Base-by-base conservation (phyloP, 2,329 filamentous ascomycete genomes). In the Podosphaera xanthii region DNA sequence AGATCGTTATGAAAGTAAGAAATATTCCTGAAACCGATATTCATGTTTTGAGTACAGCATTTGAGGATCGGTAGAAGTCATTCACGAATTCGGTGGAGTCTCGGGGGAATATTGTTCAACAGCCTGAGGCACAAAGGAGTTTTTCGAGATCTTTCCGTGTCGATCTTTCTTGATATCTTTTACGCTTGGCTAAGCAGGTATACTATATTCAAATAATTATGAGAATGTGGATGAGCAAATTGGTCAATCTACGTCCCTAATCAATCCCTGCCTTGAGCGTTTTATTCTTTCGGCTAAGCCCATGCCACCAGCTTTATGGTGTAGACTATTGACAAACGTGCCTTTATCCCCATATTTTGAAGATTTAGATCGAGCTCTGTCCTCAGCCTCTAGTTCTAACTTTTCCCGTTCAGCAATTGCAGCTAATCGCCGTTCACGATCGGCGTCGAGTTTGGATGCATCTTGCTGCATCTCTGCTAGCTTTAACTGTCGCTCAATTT, bases 391-490 rank as follows among this genome's bases (percentile, higher is more conserved):
- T 10, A 77, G 75, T 52, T 81, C 78, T 22, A 73, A 73, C 56
- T 78, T 76, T 64, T 94, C 87, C 61, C 76, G 76, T 62, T 80
- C 78, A 33, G 80, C 81, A 22, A 90, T 72, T 0, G 80, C 80
- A 0, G 80, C 78, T 8, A 94, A 73, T 33, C 87, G 79, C 61
- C 78, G 76, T 63, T 79, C 79, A 38, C 88, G 81, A 64, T 85
- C 82, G n/a, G 74, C 68, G 65, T 91, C 86, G 55, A 94, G 73
- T 9, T 84, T 79, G 0, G 75, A 76, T 3, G 85, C 85, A 35
- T 81, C 83, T 22, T 77, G 77, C 68, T 86, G 83, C 85, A 89
- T 88, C 7, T 81, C 82, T 14, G 82, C 84, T 22, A 88, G 71
- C 68, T 81, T 86, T 33, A 77, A 76, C 10, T 81, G 80, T n/a